Conservation (phyloP, 140 eudicot species). For the Stevia rebaudiana region DNA sequence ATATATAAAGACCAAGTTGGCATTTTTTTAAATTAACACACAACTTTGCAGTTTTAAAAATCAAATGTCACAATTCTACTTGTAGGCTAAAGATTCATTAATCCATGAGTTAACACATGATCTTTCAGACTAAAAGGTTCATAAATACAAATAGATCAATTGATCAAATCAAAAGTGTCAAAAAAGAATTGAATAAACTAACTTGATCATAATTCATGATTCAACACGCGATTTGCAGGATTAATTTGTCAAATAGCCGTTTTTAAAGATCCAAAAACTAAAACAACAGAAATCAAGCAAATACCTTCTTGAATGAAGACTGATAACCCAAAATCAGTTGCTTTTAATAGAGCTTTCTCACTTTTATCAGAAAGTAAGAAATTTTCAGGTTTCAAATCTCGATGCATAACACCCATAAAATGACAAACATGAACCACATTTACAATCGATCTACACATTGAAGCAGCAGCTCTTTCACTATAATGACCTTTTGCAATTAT, state of each 20-base stretch:
- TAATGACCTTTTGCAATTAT: slow-evolving; percentile 68
- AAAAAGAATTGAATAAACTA: neutral
- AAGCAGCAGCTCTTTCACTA: slow-evolving; percentile 67
- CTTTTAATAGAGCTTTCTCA: slow-evolving; percentile 62
- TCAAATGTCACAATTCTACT: neutral
- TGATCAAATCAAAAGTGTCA: neutral
- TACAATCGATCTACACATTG: slow-evolving; percentile 51
- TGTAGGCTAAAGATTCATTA: neutral
- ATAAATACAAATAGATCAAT: neutral
- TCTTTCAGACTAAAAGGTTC: neutral
- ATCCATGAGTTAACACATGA: slow-evolving; percentile 1
- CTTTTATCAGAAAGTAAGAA: slow-evolving; percentile 53
- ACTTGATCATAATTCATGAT: neutral
- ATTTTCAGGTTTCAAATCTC: slow-evolving; percentile 70
- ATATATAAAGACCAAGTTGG: neutral
- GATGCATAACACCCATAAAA: slow-evolving; percentile 71
- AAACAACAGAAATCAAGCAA: slow-evolving; percentile 1
- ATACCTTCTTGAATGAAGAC: slow-evolving; percentile 91
- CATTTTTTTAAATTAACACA: neutral
- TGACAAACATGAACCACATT: slow-evolving; percentile 74
- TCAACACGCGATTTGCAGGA: neutral
- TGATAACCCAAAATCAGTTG: slow-evolving; percentile 87
- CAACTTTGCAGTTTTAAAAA: neutral
- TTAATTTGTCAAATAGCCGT: neutral
- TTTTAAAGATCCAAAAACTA: slow-evolving; percentile 1